phyloP scores from a whole-genome alignment of 1,139 yeast species.

The Eremothecium coryli region DNA sequence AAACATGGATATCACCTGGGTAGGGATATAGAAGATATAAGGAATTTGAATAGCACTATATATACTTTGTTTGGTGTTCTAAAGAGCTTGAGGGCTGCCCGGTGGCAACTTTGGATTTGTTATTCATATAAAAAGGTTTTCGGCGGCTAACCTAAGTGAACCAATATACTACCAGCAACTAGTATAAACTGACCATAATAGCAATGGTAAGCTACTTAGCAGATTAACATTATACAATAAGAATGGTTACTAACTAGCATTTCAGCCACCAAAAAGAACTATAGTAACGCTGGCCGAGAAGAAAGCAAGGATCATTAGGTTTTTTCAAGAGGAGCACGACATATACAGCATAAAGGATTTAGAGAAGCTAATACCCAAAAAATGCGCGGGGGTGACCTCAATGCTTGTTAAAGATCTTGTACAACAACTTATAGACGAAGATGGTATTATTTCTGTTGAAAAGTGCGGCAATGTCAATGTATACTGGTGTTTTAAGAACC shows the following conservation, averaged over 20 bases:
- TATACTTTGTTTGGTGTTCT: too few relatives aligned
- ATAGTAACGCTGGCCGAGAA: constrained; percentile 35
- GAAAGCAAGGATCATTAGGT: constrained; percentile 32
- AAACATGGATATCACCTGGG: too few relatives aligned
- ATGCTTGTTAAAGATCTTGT: constrained; percentile 45
- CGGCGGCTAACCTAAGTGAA: too few relatives aligned
- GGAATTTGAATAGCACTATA: too few relatives aligned
- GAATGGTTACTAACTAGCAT: background rate
- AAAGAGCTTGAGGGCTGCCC: too few relatives aligned
- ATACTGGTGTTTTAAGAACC: constrained; percentile 45
- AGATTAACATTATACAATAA: too few relatives aligned
- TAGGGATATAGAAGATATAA: too few relatives aligned
- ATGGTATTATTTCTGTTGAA: constrained; percentile 39
- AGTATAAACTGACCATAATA: too few relatives aligned
- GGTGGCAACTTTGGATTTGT: too few relatives aligned
- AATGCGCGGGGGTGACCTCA: constrained; percentile 35
- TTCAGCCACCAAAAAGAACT: constrained; percentile 23
- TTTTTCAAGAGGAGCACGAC: constrained; percentile 35
- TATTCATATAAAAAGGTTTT: too few relatives aligned
- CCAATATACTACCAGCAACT: too few relatives aligned
- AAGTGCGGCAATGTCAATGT: constrained; percentile 47
- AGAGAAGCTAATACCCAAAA: constrained; percentile 40
- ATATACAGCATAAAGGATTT: constrained; percentile 45
- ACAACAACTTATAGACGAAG: constrained; percentile 39
- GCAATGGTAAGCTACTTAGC: too few relatives aligned